Conservation (phyloP, 2,329 filamentous ascomycete species). For the Trichoderma koningiopsis region DNA sequence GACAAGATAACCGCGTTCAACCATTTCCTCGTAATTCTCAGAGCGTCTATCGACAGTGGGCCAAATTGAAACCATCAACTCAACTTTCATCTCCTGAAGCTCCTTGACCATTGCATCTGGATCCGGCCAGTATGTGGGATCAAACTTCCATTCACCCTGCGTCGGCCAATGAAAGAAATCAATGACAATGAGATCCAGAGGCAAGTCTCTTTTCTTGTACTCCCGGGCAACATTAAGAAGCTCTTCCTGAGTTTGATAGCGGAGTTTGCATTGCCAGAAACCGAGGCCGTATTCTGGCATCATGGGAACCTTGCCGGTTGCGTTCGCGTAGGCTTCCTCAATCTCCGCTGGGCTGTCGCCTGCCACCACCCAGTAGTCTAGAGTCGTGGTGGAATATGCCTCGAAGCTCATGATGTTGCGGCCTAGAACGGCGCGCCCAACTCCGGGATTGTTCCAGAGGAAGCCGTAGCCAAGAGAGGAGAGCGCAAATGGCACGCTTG, state of each 20-base stretch:
- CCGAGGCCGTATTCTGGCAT: conserved; percentile 71
- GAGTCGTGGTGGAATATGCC: conserved; percentile 55
- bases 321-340: conserved; percentile 56
- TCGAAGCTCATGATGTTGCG: conserved; percentile 65
- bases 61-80: conserved; percentile 72
- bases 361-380: conserved; percentile 68
- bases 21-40: conserved; percentile 64
- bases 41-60: conserved; percentile 63
- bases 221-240: conserved; percentile 61
- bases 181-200: conserved; percentile 66
- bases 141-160: conserved; percentile 70
- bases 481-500: conserved; percentile 63
- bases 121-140: conserved; percentile 65
- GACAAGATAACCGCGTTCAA: conserved; percentile 62
- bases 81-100: conserved; percentile 61
- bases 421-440: conserved; percentile 63
- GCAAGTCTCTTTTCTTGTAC: conserved; percentile 56
- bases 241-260: conserved; percentile 68
- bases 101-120: conserved; percentile 65
- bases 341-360: conserved; percentile 59
- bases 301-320: conserved; percentile 62
- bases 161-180: conserved; percentile 70
- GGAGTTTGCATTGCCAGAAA: conserved; percentile 69
- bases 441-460: conserved; percentile 66
- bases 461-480: conserved; percentile 64